phyloP scores from a whole-genome alignment of 805 yeast species.

The Starmerella etchellsii region DNA sequence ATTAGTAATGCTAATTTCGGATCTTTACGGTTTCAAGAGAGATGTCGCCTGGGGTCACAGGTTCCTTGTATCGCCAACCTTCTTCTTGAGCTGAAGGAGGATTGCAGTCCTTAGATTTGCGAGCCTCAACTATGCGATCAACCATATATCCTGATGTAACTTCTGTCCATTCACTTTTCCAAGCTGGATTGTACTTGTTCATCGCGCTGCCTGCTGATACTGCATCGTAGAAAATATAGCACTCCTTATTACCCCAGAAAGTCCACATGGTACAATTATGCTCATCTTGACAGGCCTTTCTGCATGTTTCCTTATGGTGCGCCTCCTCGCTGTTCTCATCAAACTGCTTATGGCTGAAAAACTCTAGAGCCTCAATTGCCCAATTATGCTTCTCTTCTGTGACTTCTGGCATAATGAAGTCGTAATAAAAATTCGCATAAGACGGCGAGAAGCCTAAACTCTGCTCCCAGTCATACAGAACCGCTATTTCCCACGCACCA shows the following conservation, averaged over 20 bases:
- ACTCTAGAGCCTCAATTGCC: constrained; percentile 19
- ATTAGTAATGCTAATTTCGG: too few species aligned
- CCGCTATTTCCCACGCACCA: constrained; percentile 22
- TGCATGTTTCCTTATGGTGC: constrained; percentile 12
- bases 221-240: constrained; percentile 10
- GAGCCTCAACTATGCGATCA: constrained; percentile 22
- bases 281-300: constrained; percentile 12
- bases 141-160: constrained; percentile 24
- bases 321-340: constrained; percentile 9
- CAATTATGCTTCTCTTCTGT: constrained; percentile 20
- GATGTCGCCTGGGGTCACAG: background rate
- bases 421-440: constrained; percentile 25
- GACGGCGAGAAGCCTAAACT: constrained; percentile 14
- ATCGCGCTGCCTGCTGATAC: constrained; percentile 16
- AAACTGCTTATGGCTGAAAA: constrained; percentile 1
- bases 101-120: background rate
- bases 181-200: background rate
- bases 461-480: constrained; percentile 24
- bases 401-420: constrained; percentile 25
- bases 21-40: background rate
- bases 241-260: constrained; percentile 6
- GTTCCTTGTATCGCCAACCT: background rate
- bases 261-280: constrained; percentile 18
- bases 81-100: background rate
- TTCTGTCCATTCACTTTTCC: constrained; percentile 9